These are phyloP conservation scores for Tuber melanosporum DNA, from an alignment of 495 filamentous ascomycete species.

Conservation along the genomic window DNA sequence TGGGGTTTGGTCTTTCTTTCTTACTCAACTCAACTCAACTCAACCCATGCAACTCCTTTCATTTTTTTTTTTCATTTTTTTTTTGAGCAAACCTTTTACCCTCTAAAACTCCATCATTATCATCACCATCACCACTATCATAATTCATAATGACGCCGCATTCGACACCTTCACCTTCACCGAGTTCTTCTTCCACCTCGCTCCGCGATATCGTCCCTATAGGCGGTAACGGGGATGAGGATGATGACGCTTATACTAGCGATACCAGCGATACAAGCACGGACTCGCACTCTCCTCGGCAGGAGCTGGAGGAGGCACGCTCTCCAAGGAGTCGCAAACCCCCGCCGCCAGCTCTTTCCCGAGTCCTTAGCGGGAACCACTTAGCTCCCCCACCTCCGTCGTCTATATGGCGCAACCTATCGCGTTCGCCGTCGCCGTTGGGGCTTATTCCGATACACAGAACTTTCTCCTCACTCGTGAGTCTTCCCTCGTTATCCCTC, in stretches of 20 bases:
- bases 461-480: conserved; percentile 61
- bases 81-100: not conserved
- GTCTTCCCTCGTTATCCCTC: conserved; percentile 12
- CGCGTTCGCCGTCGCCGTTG: conserved; percentile 79
- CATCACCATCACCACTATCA: not conserved
- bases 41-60: not conserved
- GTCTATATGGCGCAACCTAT: conserved; percentile 63
- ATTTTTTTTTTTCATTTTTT: not conserved
- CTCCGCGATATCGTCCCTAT: not conserved
- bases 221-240: not conserved
- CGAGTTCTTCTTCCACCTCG: conserved; percentile 1
- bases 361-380: conserved; percentile 15
- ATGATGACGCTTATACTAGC: not conserved
- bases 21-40: not conserved
- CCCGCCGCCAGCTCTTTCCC: conserved; percentile 20
- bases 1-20: not conserved
- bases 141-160: not conserved
- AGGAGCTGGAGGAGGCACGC: conserved; percentile 7
- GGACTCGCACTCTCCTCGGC: not conserved
- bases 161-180: not conserved
- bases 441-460: conserved; percentile 92
- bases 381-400: conserved; percentile 12
- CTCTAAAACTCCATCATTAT: not conserved
- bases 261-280: not conserved
- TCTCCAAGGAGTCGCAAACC: conserved; percentile 22